Evolutionary conservation across 768 basidiomycete genomes (phyloP).

Genomic region (Gloeostereum incarnatum): DNA sequence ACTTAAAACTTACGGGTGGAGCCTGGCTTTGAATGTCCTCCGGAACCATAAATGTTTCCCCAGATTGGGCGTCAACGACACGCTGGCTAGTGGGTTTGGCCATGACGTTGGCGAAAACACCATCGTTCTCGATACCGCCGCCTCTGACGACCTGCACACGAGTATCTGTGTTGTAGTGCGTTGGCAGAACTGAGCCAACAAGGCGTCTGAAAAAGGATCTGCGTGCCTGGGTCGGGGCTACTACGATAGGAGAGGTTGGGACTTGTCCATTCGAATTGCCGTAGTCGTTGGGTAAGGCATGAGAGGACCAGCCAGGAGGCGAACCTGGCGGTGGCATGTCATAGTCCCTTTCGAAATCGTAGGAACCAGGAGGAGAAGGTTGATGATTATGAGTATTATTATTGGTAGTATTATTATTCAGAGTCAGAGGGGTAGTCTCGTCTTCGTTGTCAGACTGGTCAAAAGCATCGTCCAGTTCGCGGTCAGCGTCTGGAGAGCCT

Average conservation of each 20-base stretch:
- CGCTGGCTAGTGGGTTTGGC: slow-evolving; percentile 67
- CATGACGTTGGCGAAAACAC: slow-evolving; percentile 90
- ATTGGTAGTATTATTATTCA: slow-evolving; percentile 1
- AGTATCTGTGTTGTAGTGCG: slow-evolving; percentile 49
- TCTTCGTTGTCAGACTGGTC: slow-evolving; percentile 54
- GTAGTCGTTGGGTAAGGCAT: slow-evolving; percentile 54
- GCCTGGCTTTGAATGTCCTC: slow-evolving; percentile 76
- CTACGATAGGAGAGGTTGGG: slow-evolving; percentile 35
- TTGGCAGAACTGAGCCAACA: slow-evolving; percentile 53
- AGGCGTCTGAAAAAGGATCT: slow-evolving; percentile 51
- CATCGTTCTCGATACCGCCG: slow-evolving; percentile 77
- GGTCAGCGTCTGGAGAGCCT: slow-evolving; percentile 33
- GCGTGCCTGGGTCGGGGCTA: slow-evolving; percentile 20
- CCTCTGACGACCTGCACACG: slow-evolving; percentile 32
- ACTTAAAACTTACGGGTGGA: slow-evolving; percentile 62
- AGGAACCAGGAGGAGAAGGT: slow-evolving; percentile 33
- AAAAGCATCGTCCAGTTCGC: slow-evolving; percentile 76
- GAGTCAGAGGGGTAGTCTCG: neutral
- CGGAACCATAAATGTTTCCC: slow-evolving; percentile 55
- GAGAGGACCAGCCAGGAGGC: slow-evolving; percentile 50
- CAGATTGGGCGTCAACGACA: slow-evolving; percentile 39
- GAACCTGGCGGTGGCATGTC: slow-evolving; percentile 75
- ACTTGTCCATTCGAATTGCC: slow-evolving; percentile 69
- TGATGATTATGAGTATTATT: neutral
- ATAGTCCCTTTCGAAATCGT: slow-evolving; percentile 79